These are phyloP conservation scores for Apodospora peruviana DNA, from an alignment of 495 filamentous ascomycete genomes.

Conservation along the genomic window DNA sequence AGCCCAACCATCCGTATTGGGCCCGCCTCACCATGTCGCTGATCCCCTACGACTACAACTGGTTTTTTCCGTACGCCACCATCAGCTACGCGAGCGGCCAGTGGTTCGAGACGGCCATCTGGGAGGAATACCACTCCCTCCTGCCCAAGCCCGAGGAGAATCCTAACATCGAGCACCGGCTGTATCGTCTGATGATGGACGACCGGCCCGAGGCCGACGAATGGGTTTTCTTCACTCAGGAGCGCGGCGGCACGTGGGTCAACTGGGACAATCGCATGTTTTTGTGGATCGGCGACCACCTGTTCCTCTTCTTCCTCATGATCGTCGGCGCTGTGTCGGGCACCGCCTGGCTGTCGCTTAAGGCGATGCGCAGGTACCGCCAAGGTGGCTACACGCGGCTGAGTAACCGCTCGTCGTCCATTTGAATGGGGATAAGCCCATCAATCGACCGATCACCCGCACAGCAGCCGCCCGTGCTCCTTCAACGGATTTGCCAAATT, in stretches of 20 bases:
- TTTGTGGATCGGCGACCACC: conserved; percentile 29
- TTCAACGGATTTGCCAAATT: too few species aligned
- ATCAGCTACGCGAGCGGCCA: conserved; percentile 87
- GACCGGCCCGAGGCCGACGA: conserved; percentile 27
- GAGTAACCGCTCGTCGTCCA: too few species aligned
- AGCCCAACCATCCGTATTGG: conserved; percentile 82
- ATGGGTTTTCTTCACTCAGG: conserved; percentile 39
- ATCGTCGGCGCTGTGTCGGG: conserved; percentile 2
- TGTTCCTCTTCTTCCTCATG: conserved; percentile 33
- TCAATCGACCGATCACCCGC: too few species aligned
- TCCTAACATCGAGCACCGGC: conserved; percentile 12
- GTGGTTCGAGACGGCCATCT: conserved; percentile 76
- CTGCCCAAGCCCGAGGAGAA: conserved; percentile 10
- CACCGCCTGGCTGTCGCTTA: conserved; percentile 12
- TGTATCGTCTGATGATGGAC: conserved; percentile 40
- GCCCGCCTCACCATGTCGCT: conserved; percentile 63
- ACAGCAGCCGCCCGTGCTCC: too few species aligned
- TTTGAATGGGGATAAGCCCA: too few species aligned
- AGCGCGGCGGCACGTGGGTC: conserved; percentile 37
- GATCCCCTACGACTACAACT: conserved; percentile 65
- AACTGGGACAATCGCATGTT: conserved; percentile 36
- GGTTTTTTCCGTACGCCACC: conserved; percentile 78
- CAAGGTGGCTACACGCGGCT: too few species aligned
- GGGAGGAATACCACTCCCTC: conserved; percentile 60
- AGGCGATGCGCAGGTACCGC: too few species aligned